A percentile compares a stretch with the other conserved stretches of the same genome.
These are phyloP conservation scores for Bretschneidera sinensis DNA, from an alignment of 345 rosid species.

Conservation along the genomic window DNA sequence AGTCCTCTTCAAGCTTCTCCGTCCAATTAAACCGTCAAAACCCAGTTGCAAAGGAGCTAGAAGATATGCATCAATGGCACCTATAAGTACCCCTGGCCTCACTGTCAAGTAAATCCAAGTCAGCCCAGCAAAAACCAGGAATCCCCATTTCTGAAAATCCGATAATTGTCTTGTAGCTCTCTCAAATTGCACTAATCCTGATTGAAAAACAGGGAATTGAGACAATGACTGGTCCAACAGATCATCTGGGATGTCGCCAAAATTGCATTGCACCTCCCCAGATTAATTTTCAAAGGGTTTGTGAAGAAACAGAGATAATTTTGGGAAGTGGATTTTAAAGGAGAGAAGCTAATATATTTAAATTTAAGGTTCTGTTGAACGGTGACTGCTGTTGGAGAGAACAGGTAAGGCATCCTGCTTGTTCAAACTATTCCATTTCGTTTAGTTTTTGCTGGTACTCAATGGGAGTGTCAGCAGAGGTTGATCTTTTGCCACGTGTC, in stretches of 20 bases:
- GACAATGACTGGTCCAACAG: constrained; percentile 34
- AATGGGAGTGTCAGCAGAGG: constrained; percentile 27
- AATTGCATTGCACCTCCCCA: constrained; percentile 46
- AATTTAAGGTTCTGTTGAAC: constrained; percentile 25
- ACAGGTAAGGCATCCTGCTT: constrained; percentile 50
- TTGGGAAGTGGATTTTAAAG: constrained; percentile 29
- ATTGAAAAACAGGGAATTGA: constrained; percentile 41
- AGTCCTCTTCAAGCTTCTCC: constrained; percentile 61
- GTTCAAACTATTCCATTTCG: neutral
- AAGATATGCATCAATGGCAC: constrained; percentile 87
- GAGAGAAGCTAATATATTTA: constrained; percentile 32
- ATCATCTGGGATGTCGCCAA: constrained; percentile 35
- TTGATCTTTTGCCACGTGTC: constrained; percentile 33
- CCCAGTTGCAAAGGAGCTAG: constrained; percentile 79
- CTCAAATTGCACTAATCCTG: constrained; percentile 43
- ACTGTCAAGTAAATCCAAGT: constrained; percentile 85
- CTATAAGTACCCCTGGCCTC: constrained; percentile 83
- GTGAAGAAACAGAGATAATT: constrained; percentile 17
- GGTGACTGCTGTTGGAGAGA: constrained; percentile 39
- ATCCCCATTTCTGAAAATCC: constrained; percentile 62
- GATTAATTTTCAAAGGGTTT: constrained; percentile 17
- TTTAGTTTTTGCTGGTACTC: too few relatives aligned
- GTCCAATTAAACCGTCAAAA: constrained; percentile 59
- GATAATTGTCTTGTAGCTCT: constrained; percentile 35
- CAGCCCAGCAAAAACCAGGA: constrained; percentile 46